Evolutionary conservation across 2,329 filamentous ascomycete genomes (phyloP), one percentile per base, ranked within the genome.

Genomic region (Westerdykella ornata): DNA sequence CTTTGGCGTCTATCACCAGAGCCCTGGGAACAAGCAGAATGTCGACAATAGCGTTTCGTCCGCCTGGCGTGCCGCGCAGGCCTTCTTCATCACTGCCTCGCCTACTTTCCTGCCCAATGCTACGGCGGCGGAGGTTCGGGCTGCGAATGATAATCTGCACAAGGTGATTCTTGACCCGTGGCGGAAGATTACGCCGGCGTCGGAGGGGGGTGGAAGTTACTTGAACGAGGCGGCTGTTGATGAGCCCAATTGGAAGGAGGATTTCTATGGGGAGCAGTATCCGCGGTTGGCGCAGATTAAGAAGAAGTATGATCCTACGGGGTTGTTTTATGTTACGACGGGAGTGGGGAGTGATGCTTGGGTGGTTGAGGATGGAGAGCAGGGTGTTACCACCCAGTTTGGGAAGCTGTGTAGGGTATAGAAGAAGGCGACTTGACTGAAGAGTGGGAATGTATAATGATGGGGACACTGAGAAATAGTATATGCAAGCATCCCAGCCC

Each of bases 181-280:
- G 51, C 26, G 45, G 4, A 44, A 52, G 4, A 36, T 46, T 0
- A n/a, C 47, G 1, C 47, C 47, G 0, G 43, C 45, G 0, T 43
- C 38, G 12, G 43, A 52, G 17, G 49, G 49, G 7, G 51, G 47
- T 14, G 66, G 65, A 11, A 53, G 59, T 1, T 69, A 69, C 38
- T 39, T 60, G 14, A 69, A 69, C 36, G 63, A 67, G 45, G 67
- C 67, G 4, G 60, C 69, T 45, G 56, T 62, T 7, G 59, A 57
- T n/a, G 66, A 71, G 47, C 60, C 66, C 4, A 47, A 61, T 18
- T 70, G 65, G 51, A 62, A 69, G 42, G 18, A 58, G 15, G 52
- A 61, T 5, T 72, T 70, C 48, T 71, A 63, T 61, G 69, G 68
- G 5, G 41, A 42, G 12, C 58, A 62, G 37, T 64, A 64, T 38